phyloP scores from a whole-genome alignment of 129 eudicot genomes.

The Pseudognaphalium luteoalbum region DNA sequence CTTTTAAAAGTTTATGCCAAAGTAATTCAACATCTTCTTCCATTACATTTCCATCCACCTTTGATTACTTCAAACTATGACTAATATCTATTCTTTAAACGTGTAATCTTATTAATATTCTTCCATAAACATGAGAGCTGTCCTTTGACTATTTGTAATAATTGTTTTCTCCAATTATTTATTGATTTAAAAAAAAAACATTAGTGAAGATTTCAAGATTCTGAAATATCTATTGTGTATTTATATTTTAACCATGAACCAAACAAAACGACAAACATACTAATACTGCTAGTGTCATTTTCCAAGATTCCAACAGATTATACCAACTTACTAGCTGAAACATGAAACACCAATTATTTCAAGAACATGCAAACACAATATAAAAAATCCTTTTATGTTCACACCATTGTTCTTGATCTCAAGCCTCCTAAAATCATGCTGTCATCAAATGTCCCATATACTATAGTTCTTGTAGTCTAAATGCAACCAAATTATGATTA shows the following conservation, averaged over 20 bases:
- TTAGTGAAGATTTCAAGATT: no score
- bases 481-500: not conserved
- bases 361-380: slow-evolving; percentile 19
- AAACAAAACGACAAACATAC: not conserved
- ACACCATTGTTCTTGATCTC: slow-evolving; percentile 9
- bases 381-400: not conserved
- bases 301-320: slow-evolving; percentile 3
- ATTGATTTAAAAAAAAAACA: no score
- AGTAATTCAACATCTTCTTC: not conserved
- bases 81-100: not conserved
- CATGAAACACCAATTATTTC: slow-evolving; percentile 2
- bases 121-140: no score
- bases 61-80: slow-evolving; percentile 5
- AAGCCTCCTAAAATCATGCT: not conserved
- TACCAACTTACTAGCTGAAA: slow-evolving; percentile 7
- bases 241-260: not conserved
- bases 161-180: no score
- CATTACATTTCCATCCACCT: not conserved
- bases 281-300: not conserved
- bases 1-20: not conserved
- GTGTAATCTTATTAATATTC: no score
- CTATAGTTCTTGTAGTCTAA: not conserved
- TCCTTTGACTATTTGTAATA: no score
- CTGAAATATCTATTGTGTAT: no score
- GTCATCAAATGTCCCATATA: not conserved